These are phyloP conservation scores for Penicillium sp. DNA, from an alignment of 2,329 filamentous ascomycete genomes.

Conservation along the genomic window DNA sequence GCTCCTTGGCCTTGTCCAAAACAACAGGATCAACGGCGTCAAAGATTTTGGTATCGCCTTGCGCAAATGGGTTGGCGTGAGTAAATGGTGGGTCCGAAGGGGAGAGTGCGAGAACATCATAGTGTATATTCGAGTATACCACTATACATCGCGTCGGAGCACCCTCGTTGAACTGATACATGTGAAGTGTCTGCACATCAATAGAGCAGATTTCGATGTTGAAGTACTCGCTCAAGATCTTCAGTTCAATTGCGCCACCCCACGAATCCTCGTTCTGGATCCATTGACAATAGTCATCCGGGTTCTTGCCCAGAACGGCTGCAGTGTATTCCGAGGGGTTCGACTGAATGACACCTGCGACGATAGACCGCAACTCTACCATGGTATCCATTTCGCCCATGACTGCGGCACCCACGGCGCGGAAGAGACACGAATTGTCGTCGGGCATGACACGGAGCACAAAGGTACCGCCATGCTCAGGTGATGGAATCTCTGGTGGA, in stretches of 20 bases:
- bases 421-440: slow-evolving; percentile 92
- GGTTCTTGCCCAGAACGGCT: slow-evolving; percentile 68
- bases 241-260: slow-evolving; percentile 88
- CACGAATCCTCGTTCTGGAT: slow-evolving; percentile 76
- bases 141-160: slow-evolving; percentile 66
- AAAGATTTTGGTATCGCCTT: slow-evolving; percentile 75
- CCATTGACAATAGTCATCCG: slow-evolving; percentile 71
- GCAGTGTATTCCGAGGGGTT: slow-evolving; percentile 68
- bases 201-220: slow-evolving; percentile 79
- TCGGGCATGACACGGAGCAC: slow-evolving; percentile 93
- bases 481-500: slow-evolving; percentile 57
- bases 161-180: slow-evolving; percentile 75
- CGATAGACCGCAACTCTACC: slow-evolving; percentile 68
- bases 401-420: slow-evolving; percentile 77
- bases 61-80: slow-evolving; percentile 57
- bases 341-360: slow-evolving; percentile 70
- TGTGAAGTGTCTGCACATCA: slow-evolving; percentile 64
- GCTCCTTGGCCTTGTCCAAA: slow-evolving; percentile 56
- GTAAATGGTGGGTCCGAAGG: slow-evolving; percentile 55
- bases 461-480: slow-evolving; percentile 52
- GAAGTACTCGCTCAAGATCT: slow-evolving; percentile 78
- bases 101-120: slow-evolving; percentile 79
- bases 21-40: slow-evolving; percentile 53
- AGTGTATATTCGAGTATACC: slow-evolving; percentile 89
- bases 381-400: slow-evolving; percentile 62